Evolutionary conservation across 2,329 filamentous ascomycete species (phyloP), one percentile per base, ranked within the genome.

Genomic region (Davidsoniella australis): DNA sequence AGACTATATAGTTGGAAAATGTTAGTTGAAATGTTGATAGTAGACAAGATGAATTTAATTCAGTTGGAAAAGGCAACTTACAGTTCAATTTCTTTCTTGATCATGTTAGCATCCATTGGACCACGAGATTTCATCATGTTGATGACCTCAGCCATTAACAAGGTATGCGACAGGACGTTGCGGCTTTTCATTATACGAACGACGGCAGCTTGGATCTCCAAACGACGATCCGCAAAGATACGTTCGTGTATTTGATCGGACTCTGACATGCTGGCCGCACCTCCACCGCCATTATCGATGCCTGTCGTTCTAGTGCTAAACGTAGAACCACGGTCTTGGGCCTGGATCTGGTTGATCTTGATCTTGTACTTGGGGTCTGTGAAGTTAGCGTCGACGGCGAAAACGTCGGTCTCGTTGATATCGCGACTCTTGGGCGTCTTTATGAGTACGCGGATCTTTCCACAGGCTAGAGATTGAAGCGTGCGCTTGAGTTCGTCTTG

Each of bases 41-140:
- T 40, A 7, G n/a, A 5, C 8, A 16, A 3, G 10, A 20, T 40
- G 38, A 40, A 40, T 16, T 14, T 16, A 2, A 20, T 40, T 40
- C n/a, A 20, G 38, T 8, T 8, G 18, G 38, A 8, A 40, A 38
- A 8, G 6, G 24, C 6, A 12, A 72, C 81, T 59, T 65, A 88
- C 78, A 85, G 87, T 64, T 96, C 91, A 64, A 98, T 95, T 63
- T 96, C 93, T 68, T 82, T 81, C 76, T 98, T 98, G 56, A 98
- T 96, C 55, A 91, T 86, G 2, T 71, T 71, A 39, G 87, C 75
- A 60, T 94, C 88, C 52, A 98, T 70, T 16, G 85, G 85, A 12
- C 91, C 93, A 49, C 91, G 73, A 56, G 76, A 85, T 68, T 81
- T 85, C 1, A 89, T 98, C 60, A 89, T 79, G 58, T 81, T 84